Conservation (phyloP, 2,329 filamentous ascomycete genomes). For the Macrophomina tecta region DNA sequence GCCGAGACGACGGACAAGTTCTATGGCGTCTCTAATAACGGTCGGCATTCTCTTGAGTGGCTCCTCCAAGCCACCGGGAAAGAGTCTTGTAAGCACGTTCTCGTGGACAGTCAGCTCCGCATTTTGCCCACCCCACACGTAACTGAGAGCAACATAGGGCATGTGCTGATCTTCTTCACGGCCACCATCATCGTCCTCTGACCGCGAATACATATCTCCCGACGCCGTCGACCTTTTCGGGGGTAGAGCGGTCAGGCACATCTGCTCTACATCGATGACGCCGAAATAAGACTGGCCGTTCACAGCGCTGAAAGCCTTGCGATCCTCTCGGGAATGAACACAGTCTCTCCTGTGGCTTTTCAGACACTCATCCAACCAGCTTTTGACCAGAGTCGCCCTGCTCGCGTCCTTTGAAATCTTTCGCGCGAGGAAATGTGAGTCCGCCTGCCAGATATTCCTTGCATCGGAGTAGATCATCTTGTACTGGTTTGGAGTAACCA, state of each 20-base stretch:
- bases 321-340: neutral
- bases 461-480: neutral
- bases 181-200: neutral
- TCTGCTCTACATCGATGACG: conserved; percentile 24
- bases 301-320: neutral
- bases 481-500: neutral
- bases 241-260: conserved; percentile 23
- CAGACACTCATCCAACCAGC: conserved; percentile 27
- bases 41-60: neutral
- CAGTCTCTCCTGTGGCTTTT: neutral
- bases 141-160: conserved; percentile 23
- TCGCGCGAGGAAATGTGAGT: neutral
- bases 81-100: neutral
- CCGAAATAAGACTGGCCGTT: conserved; percentile 27
- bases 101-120: neutral
- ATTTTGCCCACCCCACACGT: conserved; percentile 11
- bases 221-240: neutral
- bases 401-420: conserved; percentile 21
- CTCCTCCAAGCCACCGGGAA: conserved; percentile 3
- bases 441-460: neutral
- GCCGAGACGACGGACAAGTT: conserved; percentile 21
- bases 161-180: neutral
- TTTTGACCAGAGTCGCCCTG: conserved; percentile 2
- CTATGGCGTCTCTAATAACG: neutral
- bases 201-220: neutral